These are phyloP conservation scores for Camelina neglecta DNA, from an alignment of 345 rosid genomes.

Conservation along the genomic window DNA sequence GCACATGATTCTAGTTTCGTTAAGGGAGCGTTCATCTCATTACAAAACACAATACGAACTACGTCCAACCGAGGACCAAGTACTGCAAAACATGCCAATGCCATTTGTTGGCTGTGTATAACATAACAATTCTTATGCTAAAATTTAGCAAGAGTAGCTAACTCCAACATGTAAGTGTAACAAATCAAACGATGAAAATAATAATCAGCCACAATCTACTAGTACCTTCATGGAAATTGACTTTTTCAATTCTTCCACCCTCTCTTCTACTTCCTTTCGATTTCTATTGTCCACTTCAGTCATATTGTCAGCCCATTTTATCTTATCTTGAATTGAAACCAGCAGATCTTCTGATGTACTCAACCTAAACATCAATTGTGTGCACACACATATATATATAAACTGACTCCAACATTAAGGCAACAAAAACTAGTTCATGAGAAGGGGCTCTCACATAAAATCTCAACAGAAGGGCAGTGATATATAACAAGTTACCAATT, in stretches of 20 bases:
- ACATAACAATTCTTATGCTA: background rate
- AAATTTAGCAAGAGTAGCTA: background rate
- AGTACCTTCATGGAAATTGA: conserved; percentile 83
- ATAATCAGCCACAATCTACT: conserved; percentile 57
- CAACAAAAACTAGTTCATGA: background rate
- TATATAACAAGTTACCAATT: conserved; percentile 57
- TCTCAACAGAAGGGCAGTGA: background rate
- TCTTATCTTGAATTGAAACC: conserved; percentile 84
- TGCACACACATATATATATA: conserved; percentile 5
- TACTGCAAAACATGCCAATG: background rate
- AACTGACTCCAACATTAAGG: background rate
- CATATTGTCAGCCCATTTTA: conserved; percentile 94
- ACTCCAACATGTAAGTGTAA: background rate
- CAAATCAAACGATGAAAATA: background rate
- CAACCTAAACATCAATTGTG: conserved; percentile 55
- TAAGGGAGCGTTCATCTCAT: conserved; percentile 2
- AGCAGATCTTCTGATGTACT: conserved; percentile 77
- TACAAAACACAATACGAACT: background rate
- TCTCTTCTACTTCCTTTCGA: conserved; percentile 77
- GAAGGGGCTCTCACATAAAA: conserved; percentile 9
- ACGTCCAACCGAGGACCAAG: background rate
- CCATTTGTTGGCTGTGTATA: conserved; percentile 12
- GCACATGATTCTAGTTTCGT: conserved; percentile 5
- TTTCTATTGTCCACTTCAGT: conserved; percentile 78
- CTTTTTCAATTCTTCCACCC: conserved; percentile 80